Base-by-base conservation (phyloP, 2,329 filamentous ascomycete species). In the Didymella pomorum region DNA sequence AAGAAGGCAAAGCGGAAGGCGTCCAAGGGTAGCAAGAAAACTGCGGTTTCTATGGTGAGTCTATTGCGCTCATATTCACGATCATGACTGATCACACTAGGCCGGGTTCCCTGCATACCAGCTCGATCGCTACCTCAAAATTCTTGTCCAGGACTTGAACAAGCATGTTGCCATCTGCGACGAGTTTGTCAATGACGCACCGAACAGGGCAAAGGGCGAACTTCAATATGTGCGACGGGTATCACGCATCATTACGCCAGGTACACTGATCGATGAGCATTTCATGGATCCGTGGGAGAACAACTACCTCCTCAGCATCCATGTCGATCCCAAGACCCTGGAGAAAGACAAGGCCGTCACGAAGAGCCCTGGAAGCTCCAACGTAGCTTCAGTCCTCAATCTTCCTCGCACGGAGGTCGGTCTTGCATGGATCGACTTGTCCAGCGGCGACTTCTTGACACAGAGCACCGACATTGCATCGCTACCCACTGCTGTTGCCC, bases 211-310 rank as follows among this genome's bases (percentile, higher is more conserved):
- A 64, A 94, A 89, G 72, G 91, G 91, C 14, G 92, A 92, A 3
- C 80, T 94, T 63, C 83, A 94, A 81, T 96, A 95, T 75, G 90
- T 96, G 73, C 89, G 95, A 25, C 88, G 83, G 66, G 92, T 99
- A 14, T 86, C 91, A 18, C 88, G 95, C 56, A 89, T 99, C 66
- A 87, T 99, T 71, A 98, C 95, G 0, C 93, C 95, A 1, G 95
- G 95, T 20, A 99, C 95, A 1, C 82, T 99, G 52, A 97, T 99
- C 65, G 95, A 99, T 76, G 95, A 99, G 78, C 93, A 93, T 69
- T 99, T 98, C 76, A 93, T 99, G 82, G 92, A 98, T 73, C 92
- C 93, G 1, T 94, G 91, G 73, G 88, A 91, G 69, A 97, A 95
- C 78, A 98, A 97, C 74, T 99, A 94, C 75, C 83, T 98, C 31